These are phyloP conservation scores for Coprinopsis marcescibilis DNA, from an alignment of 768 basidiomycete genomes.

Conservation along the genomic window DNA sequence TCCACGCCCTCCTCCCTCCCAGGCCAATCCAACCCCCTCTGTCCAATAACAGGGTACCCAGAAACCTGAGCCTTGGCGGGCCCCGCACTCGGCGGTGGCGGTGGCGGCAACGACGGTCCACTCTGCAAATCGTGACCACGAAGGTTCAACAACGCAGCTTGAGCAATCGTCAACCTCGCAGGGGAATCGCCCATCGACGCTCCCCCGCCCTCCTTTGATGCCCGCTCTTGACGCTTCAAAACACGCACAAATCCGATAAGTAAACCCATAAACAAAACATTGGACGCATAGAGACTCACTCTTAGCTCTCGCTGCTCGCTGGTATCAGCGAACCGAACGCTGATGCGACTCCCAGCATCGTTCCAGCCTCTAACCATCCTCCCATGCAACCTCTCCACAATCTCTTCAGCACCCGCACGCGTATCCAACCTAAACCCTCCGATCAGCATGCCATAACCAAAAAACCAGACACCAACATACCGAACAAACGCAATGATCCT, in stretches of 20 bases:
- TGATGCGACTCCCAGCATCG: constrained; percentile 70
- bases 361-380: constrained; percentile 77
- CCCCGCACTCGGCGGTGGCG: neutral
- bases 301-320: constrained; percentile 71
- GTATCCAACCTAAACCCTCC: constrained; percentile 63
- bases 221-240: constrained; percentile 61
- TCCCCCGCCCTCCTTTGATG: constrained; percentile 43
- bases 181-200: constrained; percentile 47
- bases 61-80: neutral
- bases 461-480: constrained; percentile 29
- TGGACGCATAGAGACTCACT: constrained; percentile 34
- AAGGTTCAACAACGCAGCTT: constrained; percentile 70
- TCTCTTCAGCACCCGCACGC: constrained; percentile 66
- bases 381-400: constrained; percentile 73
- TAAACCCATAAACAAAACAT: constrained; percentile 1
- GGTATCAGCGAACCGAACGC: constrained; percentile 76
- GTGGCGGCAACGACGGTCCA: constrained; percentile 1
- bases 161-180: constrained; percentile 67
- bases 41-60: constrained; percentile 6
- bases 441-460: neutral
- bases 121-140: constrained; percentile 54
- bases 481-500: constrained; percentile 79
- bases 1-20: neutral
- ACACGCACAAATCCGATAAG: constrained; percentile 2
- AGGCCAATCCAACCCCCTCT: constrained; percentile 2